Evolutionary conservation across 2,329 filamentous ascomycete species (phyloP).

Genomic region (Graphilbum ipis-grandicollis): DNA sequence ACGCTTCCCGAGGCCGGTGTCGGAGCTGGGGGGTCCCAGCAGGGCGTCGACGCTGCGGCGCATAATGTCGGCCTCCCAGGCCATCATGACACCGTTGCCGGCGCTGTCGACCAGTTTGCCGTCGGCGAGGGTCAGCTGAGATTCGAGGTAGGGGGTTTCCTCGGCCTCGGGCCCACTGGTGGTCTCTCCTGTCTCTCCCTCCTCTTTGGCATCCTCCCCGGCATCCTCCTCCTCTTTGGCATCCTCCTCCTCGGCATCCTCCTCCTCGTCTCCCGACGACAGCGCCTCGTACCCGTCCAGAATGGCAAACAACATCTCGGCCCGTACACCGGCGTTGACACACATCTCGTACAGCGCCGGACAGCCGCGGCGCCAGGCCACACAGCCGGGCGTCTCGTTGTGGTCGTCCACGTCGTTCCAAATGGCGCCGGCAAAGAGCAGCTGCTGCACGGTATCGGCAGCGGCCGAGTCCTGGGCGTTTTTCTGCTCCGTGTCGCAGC

Average conservation of each 20-base stretch:
- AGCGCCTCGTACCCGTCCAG: slow-evolving; percentile 70
- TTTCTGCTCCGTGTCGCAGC: background rate
- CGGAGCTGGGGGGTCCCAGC: slow-evolving; percentile 29
- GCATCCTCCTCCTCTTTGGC: slow-evolving; percentile 13
- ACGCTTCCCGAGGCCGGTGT: slow-evolving; percentile 32
- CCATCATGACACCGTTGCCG: slow-evolving; percentile 84
- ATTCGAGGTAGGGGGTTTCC: slow-evolving; percentile 46
- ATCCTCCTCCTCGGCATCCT: slow-evolving; percentile 24
- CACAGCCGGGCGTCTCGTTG: slow-evolving; percentile 80
- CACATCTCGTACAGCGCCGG: slow-evolving; percentile 61
- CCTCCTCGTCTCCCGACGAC: slow-evolving; percentile 33
- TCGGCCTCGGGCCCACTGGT: slow-evolving; percentile 38
- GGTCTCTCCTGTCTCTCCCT: too few relatives aligned
- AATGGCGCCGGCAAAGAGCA: slow-evolving; percentile 79
- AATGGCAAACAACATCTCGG: slow-evolving; percentile 70
- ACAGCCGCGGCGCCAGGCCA: slow-evolving; percentile 55
- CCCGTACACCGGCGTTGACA: slow-evolving; percentile 78
- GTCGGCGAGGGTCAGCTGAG: slow-evolving; percentile 44
- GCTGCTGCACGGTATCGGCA: slow-evolving; percentile 52
- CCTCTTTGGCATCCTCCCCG: slow-evolving; percentile 8
- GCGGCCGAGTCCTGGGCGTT: slow-evolving; percentile 15
- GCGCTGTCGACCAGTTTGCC: slow-evolving; percentile 55
- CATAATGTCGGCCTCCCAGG: slow-evolving; percentile 84
- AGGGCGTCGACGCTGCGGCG: slow-evolving; percentile 53
- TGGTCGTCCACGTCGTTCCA: slow-evolving; percentile 90